Evolutionary conservation across 2,329 filamentous ascomycete genomes (phyloP), one percentile per base, ranked within the genome.

Genomic region (Catunica adiposa): DNA sequence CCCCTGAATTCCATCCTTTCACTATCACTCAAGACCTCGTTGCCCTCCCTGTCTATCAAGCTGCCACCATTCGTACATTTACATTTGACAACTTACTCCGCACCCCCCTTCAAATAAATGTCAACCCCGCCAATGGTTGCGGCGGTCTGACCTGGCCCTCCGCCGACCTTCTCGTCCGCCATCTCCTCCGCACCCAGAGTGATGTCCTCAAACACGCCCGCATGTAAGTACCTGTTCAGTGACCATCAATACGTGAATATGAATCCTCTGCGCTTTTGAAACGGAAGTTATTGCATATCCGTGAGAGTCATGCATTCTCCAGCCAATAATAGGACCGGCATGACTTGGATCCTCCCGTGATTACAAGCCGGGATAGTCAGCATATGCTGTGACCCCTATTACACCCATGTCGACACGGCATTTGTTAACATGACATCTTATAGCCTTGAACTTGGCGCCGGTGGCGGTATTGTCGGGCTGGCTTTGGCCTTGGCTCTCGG

Each of bases 61-160:
- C 69, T 1, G 74, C 77, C 17, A 73, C 72, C 51, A 75, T 73
- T 51, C 73, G 71, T 15, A 67, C 67, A 25, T 68, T 80, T 54
- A 72, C 77, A 63, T 92, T 97, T 64, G 83, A n/a, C n/a, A n/a
- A n/a, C n/a, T n/a, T n/a, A n/a, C n/a, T n/a, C n/a, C n/a, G n/a
- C n/a, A n/a, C n/a, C n/a, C n/a, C n/a, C n/a, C n/a, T n/a, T n/a
- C n/a, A n/a, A n/a, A n/a, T n/a, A n/a, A n/a, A n/a, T n/a, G n/a
- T n/a, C n/a, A n/a, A n/a, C 68, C 76, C 95, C 51, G 80, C 79
- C 57, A 80, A 86, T 60, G 92, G 92, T 59, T 97, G 92, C 67
- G 92, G 92, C 51, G 92, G 92, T 1, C 86, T 94, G 69, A 76
- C 94, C 9, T 97, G 92, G 92, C 90, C 89, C 2, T 90, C 90